Percentiles rank a stretch among this genome's conserved stretches.
phyloP scores from a whole-genome alignment of 2,329 filamentous ascomycete genomes.

The Colletotrichum filicis region DNA sequence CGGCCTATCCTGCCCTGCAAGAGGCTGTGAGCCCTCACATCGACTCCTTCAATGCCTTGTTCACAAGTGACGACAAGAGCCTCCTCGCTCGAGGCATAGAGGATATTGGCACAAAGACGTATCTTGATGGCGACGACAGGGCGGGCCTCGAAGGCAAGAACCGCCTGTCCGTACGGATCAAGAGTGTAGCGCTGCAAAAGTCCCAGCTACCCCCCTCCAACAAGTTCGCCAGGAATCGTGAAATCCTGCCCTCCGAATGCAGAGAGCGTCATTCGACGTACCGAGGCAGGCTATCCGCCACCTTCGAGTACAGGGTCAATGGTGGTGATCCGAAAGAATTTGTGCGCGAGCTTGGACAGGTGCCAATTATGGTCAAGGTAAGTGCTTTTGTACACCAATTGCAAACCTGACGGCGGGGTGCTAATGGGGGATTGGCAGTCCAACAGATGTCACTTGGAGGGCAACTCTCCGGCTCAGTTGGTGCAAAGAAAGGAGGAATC shows the following conservation, averaged over 20 bases:
- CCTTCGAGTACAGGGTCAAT: conserved; percentile 88
- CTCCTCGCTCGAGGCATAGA: conserved; percentile 78
- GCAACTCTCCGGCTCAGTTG: conserved; percentile 82
- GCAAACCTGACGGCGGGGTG: conserved; percentile 26
- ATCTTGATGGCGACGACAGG: conserved; percentile 82
- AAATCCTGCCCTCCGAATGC: conserved; percentile 92
- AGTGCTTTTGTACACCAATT: conserved; percentile 41
- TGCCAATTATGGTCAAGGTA: conserved; percentile 95
- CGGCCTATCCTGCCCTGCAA: conserved; percentile 88
- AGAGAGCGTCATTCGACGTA: conserved; percentile 94
- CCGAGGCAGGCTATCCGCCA: conserved; percentile 84
- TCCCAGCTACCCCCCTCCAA: conserved; percentile 82
- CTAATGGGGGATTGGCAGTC: conserved; percentile 65
- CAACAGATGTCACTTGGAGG: conserved; percentile 90
- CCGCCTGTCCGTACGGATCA: conserved; percentile 80
- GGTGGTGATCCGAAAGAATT: conserved; percentile 86
- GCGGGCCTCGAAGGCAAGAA: conserved; percentile 73
- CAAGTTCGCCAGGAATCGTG: conserved; percentile 84
- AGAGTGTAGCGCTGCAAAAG: conserved; percentile 85
- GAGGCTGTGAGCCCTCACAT: conserved; percentile 91
- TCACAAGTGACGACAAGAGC: conserved; percentile 73
- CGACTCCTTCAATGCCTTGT: conserved; percentile 93
- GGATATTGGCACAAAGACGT: conserved; percentile 91
- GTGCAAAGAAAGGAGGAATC: conserved; percentile 93
- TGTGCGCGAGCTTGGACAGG: conserved; percentile 84